Evolutionary conservation across 208 protist genomes (phyloP).

Genomic region (Acanthamoeba sp.): DNA sequence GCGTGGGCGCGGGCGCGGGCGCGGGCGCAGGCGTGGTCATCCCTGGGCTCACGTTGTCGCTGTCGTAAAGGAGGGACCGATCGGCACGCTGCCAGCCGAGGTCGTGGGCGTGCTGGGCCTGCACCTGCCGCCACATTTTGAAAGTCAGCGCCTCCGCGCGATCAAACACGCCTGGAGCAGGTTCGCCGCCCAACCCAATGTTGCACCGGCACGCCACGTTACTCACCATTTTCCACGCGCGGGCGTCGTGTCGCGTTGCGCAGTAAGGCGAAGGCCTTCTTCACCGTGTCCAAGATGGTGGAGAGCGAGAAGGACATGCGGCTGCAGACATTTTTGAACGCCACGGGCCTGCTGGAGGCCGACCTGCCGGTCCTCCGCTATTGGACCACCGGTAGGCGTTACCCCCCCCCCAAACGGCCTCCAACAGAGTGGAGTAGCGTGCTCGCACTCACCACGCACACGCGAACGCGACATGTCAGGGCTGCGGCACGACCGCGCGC

Average conservation of each 20-base stretch:
- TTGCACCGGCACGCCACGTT: neutral
- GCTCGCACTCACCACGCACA: neutral
- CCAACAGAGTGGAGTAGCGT: too few species aligned
- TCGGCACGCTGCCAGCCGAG: neutral
- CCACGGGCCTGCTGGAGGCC: neutral
- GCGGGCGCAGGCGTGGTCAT: neutral
- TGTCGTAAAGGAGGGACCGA: neutral
- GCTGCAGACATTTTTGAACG: neutral
- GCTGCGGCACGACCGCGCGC: neutral
- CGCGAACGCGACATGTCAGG: neutral
- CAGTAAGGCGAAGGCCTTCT: slow-evolving; percentile 50
- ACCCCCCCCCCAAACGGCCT: too few species aligned
- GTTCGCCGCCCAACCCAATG: too few species aligned
- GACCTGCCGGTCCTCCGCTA: slow-evolving; percentile 45
- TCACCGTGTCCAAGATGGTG: slow-evolving; percentile 12
- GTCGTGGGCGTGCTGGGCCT: neutral
- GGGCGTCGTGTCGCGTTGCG: too few species aligned
- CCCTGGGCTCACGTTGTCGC: neutral
- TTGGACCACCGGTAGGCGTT: slow-evolving; percentile 61
- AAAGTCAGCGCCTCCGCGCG: neutral
- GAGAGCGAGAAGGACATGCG: slow-evolving; percentile 12
- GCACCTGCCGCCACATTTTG: neutral
- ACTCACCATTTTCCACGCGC: neutral
- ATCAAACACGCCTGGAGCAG: neutral
- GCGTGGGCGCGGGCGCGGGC: too few species aligned